Base-by-base conservation (phyloP, 164 flowering plant genomes). In the Santalum album region DNA sequence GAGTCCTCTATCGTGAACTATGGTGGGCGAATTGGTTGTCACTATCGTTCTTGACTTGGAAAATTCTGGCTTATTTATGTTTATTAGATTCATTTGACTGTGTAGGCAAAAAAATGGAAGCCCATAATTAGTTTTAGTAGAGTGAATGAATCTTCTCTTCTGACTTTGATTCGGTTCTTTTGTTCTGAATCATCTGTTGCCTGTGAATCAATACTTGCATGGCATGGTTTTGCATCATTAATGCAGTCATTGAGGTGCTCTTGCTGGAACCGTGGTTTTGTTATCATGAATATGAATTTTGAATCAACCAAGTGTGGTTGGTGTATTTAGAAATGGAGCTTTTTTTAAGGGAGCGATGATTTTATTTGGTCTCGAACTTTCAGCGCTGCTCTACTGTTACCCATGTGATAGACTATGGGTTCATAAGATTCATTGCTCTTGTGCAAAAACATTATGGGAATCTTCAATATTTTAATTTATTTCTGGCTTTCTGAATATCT, bases 21-120 rank as follows among this genome's bases (percentile, higher is more conserved):
- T 45, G 24, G 11, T 45, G 49, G 25, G 25, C 11, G 49, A 45
- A 45, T 45, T 45, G 49, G 21, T 25, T 12, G 25, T 45, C 49
- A 9, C 6, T 45, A 12, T 45, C 21, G 49, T 45, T 20, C 49
- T 45, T 45, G 49, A 45, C 49, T 45, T 45, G 11, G 49, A 45
- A 45, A 6, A 22, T 45, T 45, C 25, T 7, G 24, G 25, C 19
- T 22, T 20, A 9, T 20, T 45, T 21, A 2, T 22, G 25, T 45
- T 45, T 25, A 22, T 45, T 45, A 20, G 15, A 22, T 45, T 24
- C 21, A 25, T n/a, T 45, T 45, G 49, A 45, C 49, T 45, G 15
- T 6, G 45, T 42, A 9, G 45, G 45, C 21, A 42, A 9, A 29
- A 9, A 4, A 3, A 9, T 9, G 9, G 34, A 29, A 29, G 6